Percentiles rank a stretch among this genome's conserved stretches.
Conservation (phyloP, 345 rosid genomes). For the Linum tenue region DNA sequence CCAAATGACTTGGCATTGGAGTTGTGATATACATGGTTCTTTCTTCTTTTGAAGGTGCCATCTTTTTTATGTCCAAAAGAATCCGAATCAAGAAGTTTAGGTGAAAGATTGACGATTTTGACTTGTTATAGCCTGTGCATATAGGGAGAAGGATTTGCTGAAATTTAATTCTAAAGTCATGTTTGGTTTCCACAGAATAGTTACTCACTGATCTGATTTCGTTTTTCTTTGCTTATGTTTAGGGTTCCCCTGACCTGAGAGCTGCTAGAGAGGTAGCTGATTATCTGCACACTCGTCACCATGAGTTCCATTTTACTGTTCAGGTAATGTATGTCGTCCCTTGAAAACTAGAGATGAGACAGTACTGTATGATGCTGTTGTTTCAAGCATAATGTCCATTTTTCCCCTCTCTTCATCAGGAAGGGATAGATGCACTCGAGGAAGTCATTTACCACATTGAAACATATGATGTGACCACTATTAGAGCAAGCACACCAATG, state of each 20-base stretch:
- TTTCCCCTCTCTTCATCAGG: constrained; percentile 34
- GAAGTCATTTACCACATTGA: constrained; percentile 82
- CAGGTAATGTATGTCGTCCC: constrained; percentile 31
- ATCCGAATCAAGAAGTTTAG: too few relatives aligned
- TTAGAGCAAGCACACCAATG: constrained; percentile 90
- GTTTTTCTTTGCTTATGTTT: constrained; percentile 13
- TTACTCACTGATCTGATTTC: neutral
- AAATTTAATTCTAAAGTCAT: neutral
- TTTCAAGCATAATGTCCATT: constrained; percentile 1
- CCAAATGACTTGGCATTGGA: neutral
- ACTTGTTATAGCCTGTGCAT: neutral
- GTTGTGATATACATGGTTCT: neutral
- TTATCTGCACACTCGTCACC: constrained; percentile 69
- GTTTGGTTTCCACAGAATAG: neutral
- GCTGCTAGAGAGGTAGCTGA: constrained; percentile 79
- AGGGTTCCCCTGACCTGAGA: constrained; percentile 77
- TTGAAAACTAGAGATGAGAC: neutral
- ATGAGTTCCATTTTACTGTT: constrained; percentile 70
- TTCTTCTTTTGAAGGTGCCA: neutral
- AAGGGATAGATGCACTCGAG: constrained; percentile 78
- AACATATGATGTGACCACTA: constrained; percentile 76
- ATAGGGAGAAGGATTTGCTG: neutral
- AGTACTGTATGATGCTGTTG: neutral
- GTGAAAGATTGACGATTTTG: neutral
- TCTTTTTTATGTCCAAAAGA: neutral